Base-by-base conservation (phyloP, 805 yeast genomes). In the Torulaspora maleeae region DNA sequence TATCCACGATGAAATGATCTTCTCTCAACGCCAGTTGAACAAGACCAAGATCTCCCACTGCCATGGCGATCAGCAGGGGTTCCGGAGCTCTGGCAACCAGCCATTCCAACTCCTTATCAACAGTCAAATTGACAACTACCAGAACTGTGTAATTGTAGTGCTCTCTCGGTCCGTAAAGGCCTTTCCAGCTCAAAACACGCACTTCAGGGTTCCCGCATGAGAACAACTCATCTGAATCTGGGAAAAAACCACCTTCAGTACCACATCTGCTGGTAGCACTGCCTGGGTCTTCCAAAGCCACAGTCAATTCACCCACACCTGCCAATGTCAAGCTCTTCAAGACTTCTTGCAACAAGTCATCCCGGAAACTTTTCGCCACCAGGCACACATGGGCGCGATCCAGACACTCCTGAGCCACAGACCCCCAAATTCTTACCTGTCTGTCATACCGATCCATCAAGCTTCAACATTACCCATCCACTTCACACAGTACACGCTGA, bases 351-450 rank as follows among this genome's bases (percentile, higher is more conserved):
- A 83, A 79, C 0, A 81, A 70, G 0, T 80, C 57, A 1, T 78
- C 70, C 4, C 24, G 33, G 33, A 37, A 33, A n/a, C 80, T 79
- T 36, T 79, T 77, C 36, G 81, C 78, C 2, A 88, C 54, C 2
- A 88, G 62, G 44, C 88, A 76, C 3, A 89, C 72, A 44, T 75
- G 79, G 0, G 90, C 70, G 1, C 60, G 56, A 27, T 77, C 77
- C 13, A 91, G 69, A 5, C 71, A 68, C 3, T 62, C 47, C 58
- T 91, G 99, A 3, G 97, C 99, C 9, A 73, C 63, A 0, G 75
- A 57, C 1, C 86, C 89, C 98, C 98, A 91, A 12, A 91, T 68
- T 29, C 97, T 75, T 47, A 91, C 68, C 60, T 91, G 98, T 30
- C 99, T 74, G 63, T 90, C 96, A 60, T 86, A 89, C 49, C 80